Conservation (phyloP, 805 yeast genomes). For the Ogataea pilisensis region DNA sequence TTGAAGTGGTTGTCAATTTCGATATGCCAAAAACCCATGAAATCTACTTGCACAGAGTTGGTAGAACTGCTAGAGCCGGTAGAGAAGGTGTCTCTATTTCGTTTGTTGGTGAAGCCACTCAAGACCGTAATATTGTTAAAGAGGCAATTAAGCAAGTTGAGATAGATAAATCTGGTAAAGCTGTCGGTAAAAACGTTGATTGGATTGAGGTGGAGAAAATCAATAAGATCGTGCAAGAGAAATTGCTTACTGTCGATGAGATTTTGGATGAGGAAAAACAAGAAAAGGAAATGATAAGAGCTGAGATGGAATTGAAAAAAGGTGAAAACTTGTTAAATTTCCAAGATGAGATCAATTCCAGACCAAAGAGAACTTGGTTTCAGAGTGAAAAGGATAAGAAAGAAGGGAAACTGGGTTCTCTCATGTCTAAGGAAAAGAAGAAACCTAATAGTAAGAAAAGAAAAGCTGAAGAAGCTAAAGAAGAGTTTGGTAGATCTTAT, state of each 20-base stretch:
- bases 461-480: conserved; percentile 60
- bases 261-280: conserved; percentile 82
- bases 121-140: conserved; percentile 86
- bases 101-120: conserved; percentile 87
- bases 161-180: conserved; percentile 45
- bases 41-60: conserved; percentile 92
- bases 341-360: conserved; percentile 73
- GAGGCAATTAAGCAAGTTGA: conserved; percentile 74
- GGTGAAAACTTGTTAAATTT: conserved; percentile 82
- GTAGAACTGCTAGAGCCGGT: conserved; percentile 99
- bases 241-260: conserved; percentile 61
- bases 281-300: conserved; percentile 79
- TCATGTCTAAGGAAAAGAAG: conserved; percentile 39
- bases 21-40: conserved; percentile 96
- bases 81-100: conserved; percentile 91
- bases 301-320: conserved; percentile 85
- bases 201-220: conserved; percentile 80
- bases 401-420: conserved; percentile 35
- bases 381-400: conserved; percentile 57
- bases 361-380: conserved; percentile 98
- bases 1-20: conserved; percentile 88
- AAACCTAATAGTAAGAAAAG: conserved; percentile 65
- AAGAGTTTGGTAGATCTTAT: conserved; percentile 54
- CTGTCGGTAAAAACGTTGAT: conserved; percentile 86
- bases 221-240: conserved; percentile 55